A percentile compares a stretch with the other conserved stretches of the same genome.
Conservation (phyloP, 768 basidiomycete species). For the Fistulinella prunicolor region DNA sequence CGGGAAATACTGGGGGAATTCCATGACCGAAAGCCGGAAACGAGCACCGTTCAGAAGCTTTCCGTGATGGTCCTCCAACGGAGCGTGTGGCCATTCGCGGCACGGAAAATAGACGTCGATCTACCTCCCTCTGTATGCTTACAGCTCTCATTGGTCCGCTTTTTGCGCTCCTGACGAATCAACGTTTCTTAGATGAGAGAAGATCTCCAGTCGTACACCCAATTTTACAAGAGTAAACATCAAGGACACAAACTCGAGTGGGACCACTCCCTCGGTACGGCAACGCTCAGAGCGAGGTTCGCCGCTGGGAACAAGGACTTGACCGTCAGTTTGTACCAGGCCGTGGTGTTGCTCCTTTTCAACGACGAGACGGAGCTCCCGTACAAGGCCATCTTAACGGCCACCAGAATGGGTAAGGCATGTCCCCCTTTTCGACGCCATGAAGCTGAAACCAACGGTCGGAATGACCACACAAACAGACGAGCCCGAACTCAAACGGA, state of each 20-base stretch:
- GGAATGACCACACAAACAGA: conserved; percentile 39
- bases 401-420: conserved; percentile 68
- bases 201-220: conserved; percentile 58
- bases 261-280: conserved; percentile 86
- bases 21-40: conserved; percentile 42
- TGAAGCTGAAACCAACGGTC: background rate
- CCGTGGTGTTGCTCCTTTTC: conserved; percentile 82
- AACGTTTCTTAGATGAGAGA: conserved; percentile 59
- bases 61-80: conserved; percentile 82
- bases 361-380: conserved; percentile 60
- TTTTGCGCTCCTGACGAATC: conserved; percentile 8
- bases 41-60: conserved; percentile 47
- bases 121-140: conserved; percentile 51
- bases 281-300: conserved; percentile 71
- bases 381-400: conserved; percentile 64
- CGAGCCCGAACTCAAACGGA: conserved; percentile 69
- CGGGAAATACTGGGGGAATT: conserved; percentile 69
- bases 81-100: conserved; percentile 83
- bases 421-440: too few species aligned
- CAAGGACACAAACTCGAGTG: conserved; percentile 74
- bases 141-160: background rate
- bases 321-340: conserved; percentile 88
- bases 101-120: conserved; percentile 47
- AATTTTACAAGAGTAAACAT: conserved; percentile 80
- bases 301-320: conserved; percentile 74